Evolutionary conservation across 1,284 basidiomycete species (phyloP).

Genomic region (Gymnopus androsaceus): DNA sequence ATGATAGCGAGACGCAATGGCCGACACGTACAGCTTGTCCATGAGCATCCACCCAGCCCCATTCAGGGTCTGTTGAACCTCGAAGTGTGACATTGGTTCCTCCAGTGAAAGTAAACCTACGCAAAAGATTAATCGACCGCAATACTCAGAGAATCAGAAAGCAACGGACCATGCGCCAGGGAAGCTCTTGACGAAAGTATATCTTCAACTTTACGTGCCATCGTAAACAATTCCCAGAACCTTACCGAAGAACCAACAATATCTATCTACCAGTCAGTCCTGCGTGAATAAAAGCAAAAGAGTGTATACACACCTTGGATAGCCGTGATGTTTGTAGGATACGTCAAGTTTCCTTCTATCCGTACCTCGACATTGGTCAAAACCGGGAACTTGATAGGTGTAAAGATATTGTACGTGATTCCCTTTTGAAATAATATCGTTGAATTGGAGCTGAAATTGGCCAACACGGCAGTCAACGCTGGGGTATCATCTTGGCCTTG

Average conservation of each 20-base stretch:
- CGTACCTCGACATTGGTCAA: constrained; percentile 58
- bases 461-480: constrained; percentile 40
- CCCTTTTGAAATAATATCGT: constrained; percentile 60
- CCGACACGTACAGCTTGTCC: constrained; percentile 49
- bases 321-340: constrained; percentile 52
- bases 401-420: constrained; percentile 59
- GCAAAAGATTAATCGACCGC: not conserved
- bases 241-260: constrained; percentile 47
- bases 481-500: constrained; percentile 53
- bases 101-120: constrained; percentile 52
- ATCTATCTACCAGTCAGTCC: constrained; percentile 26
- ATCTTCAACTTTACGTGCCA: not conserved
- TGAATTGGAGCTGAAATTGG: constrained; percentile 44
- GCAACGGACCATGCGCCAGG: constrained; percentile 47
- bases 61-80: constrained; percentile 52
- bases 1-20: not conserved
- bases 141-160: not conserved
- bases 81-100: constrained; percentile 60
- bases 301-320: constrained; percentile 46
- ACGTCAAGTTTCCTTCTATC: constrained; percentile 61
- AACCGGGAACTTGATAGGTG: constrained; percentile 55
- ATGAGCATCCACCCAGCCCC: constrained; percentile 64
- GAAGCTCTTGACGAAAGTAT: constrained; percentile 36
- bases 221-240: not conserved
- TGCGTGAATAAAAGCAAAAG: not conserved